A percentile compares a stretch with the other conserved stretches of the same genome.
Evolutionary conservation across 2,329 filamentous ascomycete species (phyloP).

Genomic region (Grosmannia clavigera): DNA sequence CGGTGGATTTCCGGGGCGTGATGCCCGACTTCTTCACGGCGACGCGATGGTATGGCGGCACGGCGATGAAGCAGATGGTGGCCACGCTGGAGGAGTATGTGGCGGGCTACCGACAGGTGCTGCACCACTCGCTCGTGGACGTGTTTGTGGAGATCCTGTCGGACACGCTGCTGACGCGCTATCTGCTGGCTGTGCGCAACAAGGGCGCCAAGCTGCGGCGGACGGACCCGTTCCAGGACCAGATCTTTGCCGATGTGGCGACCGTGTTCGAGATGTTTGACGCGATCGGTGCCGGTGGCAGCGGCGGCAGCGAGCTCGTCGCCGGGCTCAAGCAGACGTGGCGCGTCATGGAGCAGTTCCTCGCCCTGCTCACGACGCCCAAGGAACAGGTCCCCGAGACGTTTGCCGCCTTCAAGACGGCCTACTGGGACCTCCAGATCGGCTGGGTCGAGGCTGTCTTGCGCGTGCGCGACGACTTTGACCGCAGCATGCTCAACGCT

Average conservation of each 20-base stretch:
- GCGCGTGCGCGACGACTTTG: slow-evolving; percentile 81
- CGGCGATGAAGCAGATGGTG: slow-evolving; percentile 84
- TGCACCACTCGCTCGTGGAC: slow-evolving; percentile 79
- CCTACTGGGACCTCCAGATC: slow-evolving; percentile 90
- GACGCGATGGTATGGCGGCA: slow-evolving; percentile 63
- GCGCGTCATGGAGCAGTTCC: slow-evolving; percentile 78
- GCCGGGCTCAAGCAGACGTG: slow-evolving; percentile 78
- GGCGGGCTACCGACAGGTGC: slow-evolving; percentile 67
- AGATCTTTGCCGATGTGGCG: slow-evolving; percentile 85
- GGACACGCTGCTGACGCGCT: slow-evolving; percentile 78
- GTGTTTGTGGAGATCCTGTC: slow-evolving; percentile 89
- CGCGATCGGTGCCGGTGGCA: slow-evolving; percentile 33
- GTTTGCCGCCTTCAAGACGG: slow-evolving; percentile 71
- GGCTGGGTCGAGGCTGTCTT: slow-evolving; percentile 92
- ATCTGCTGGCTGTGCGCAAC: slow-evolving; percentile 77
- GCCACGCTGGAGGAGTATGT: slow-evolving; percentile 95
- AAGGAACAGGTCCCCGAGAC: slow-evolving; percentile 60
- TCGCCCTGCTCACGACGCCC: slow-evolving; percentile 67
- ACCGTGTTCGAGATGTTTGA: slow-evolving; percentile 86
- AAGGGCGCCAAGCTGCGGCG: slow-evolving; percentile 80
- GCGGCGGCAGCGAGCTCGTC: slow-evolving; percentile 47
- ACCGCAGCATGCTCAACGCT: slow-evolving; percentile 73
- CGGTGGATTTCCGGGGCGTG: slow-evolving; percentile 74
- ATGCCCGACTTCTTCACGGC: slow-evolving; percentile 84
- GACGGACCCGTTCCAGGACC: slow-evolving; percentile 77